Evolutionary conservation across 2,329 filamentous ascomycete genomes (phyloP).

Genomic region (Colletotrichum acutatum): DNA sequence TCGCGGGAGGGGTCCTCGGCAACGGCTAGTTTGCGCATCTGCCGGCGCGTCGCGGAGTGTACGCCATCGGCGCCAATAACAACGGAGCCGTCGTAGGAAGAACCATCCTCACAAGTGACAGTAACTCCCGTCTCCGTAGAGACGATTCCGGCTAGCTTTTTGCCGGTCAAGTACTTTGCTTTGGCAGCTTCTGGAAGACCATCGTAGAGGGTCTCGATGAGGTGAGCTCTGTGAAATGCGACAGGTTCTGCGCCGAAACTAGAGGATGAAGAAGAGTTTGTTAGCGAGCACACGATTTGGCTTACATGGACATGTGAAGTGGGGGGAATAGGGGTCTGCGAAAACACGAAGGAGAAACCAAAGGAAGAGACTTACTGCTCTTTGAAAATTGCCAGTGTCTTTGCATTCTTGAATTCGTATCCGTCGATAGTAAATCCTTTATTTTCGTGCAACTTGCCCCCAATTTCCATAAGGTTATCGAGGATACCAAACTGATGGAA

Average conservation of each 20-base stretch:
- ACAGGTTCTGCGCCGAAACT: constrained; percentile 42
- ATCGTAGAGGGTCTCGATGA: constrained; percentile 47
- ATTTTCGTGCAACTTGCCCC: constrained; percentile 5
- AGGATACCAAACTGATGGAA: constrained; percentile 45
- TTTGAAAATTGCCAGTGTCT: neutral
- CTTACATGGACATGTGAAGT: neutral
- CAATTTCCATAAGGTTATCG: constrained; percentile 18
- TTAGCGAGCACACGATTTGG: neutral
- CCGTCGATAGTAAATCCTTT: constrained; percentile 6
- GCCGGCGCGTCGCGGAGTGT: constrained; percentile 48
- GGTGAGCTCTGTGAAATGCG: constrained; percentile 48
- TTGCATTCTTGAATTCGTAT: constrained; percentile 4
- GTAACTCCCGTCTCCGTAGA: constrained; percentile 39
- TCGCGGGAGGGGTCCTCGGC: constrained; percentile 24
- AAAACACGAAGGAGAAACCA: neutral
- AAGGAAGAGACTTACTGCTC: constrained; percentile 5
- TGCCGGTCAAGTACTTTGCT: constrained; percentile 42
- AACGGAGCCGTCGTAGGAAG: constrained; percentile 46
- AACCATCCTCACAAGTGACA: constrained; percentile 48
- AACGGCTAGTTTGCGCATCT: constrained; percentile 46
- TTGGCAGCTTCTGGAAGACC: constrained; percentile 41
- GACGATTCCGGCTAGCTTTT: constrained; percentile 40
- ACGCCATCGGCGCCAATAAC: constrained; percentile 56
- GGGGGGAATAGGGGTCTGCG: too few relatives aligned
- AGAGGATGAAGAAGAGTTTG: neutral